Evolutionary conservation across 164 flowering plant species (phyloP), one percentile per base, ranked within the genome.

Genomic region (Umbellularia californica): DNA sequence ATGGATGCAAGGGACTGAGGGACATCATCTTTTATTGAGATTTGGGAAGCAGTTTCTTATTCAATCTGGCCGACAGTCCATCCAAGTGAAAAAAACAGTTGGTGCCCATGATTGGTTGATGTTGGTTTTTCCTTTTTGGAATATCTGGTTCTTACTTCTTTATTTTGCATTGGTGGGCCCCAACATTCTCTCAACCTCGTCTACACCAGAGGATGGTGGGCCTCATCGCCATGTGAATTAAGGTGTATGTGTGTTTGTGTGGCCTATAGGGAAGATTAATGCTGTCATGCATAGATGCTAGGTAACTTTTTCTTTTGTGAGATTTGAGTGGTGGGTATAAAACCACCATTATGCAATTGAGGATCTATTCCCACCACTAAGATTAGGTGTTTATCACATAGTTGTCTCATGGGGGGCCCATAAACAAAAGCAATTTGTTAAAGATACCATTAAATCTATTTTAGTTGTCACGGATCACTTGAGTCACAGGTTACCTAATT

Each of bases 41-140:
- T 79, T 62, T 75, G 28, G 17, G 60, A 70, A n/a, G 19, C 50
- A 47, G 70, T 74, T 69, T 75, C 52, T 41, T 15, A 75, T 51
- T 70, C 69, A 75, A 64, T 64, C 65, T 75, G 71, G 76, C 76
- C 41, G 80, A 80, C 80, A 80, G 55, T 24, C 41, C 69, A n/a
- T 30, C 52, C 20, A 50, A 22, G 25, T 24, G n/a, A 41, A 60
- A 63, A 35, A 66, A 65, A 64, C 24, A 73, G 74, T 65, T 14
- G 11, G 25, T 0, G 17, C 65, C 64, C 58, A 60, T 71, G 66
- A 71, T 74, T 52, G 60, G 70, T 27, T 60, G 69, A 67, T 27
- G 69, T 74, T 72, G 70, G 68, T 52, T 65, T 52, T 74, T 52
- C 35, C 67, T 73, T 78, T 70, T 70, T 19, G 70, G 67, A 69